Evolutionary conservation across 306 rosid genomes (phyloP).

Genomic region (Rosa multiflora): DNA sequence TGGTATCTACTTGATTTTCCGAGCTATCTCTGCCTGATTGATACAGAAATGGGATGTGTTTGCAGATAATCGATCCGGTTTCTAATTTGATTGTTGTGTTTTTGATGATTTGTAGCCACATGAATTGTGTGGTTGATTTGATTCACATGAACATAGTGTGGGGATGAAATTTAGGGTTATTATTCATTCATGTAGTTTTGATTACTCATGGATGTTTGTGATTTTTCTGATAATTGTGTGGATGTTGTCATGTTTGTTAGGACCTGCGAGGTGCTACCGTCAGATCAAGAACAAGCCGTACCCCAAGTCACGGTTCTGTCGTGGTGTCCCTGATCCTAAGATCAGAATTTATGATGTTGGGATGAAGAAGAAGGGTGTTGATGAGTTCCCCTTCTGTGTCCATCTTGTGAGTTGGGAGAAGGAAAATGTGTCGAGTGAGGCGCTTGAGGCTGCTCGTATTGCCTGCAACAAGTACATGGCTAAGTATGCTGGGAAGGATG

Average conservation of each 20-base stretch:
- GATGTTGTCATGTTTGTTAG: conserved; percentile 14
- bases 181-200: not conserved
- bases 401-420: conserved; percentile 94
- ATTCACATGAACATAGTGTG: not conserved
- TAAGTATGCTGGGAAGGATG: conserved; percentile 70
- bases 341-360: conserved; percentile 87
- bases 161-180: not conserved
- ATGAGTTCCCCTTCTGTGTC: conserved; percentile 89
- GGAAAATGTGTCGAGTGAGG: conserved; percentile 84
- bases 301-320: conserved; percentile 66
- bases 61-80: not conserved
- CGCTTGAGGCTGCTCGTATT: conserved; percentile 77
- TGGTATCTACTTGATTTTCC: not conserved
- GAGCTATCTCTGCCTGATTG: not conserved
- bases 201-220: not conserved
- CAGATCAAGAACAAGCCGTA: conserved; percentile 75
- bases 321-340: conserved; percentile 74
- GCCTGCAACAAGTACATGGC: conserved; percentile 88
- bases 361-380: conserved; percentile 91
- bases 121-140: not conserved
- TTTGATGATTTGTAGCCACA: too few relatives aligned
- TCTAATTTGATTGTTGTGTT: not conserved
- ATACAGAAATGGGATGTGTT: not conserved
- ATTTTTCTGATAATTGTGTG: not conserved
- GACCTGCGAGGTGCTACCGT: conserved; percentile 77